phyloP scores from a whole-genome alignment of 345 rosid species.

The Psidium guajava region DNA sequence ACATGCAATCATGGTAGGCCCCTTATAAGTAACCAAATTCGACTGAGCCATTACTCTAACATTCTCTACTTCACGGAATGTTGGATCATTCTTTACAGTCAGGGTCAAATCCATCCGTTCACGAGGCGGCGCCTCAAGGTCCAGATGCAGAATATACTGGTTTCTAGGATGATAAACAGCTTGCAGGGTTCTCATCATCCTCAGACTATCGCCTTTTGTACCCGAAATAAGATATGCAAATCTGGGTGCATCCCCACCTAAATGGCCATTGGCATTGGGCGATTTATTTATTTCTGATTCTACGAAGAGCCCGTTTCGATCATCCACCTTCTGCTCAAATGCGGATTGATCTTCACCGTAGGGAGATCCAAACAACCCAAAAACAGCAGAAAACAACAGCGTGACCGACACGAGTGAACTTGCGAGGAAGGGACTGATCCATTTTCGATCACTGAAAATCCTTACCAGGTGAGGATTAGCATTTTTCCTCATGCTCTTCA shows the following conservation, averaged over 20 bases:
- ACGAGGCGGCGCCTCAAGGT: slow-evolving; percentile 73
- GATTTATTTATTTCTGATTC: slow-evolving; percentile 43
- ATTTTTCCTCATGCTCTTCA: slow-evolving; percentile 36
- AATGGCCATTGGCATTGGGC: slow-evolving; percentile 9
- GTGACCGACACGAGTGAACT: slow-evolving; percentile 54
- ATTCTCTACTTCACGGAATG: slow-evolving; percentile 52
- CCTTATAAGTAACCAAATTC: slow-evolving; percentile 76
- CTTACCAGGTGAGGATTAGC: slow-evolving; percentile 46
- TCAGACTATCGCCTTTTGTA: slow-evolving; percentile 74
- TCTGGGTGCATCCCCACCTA: slow-evolving; percentile 42
- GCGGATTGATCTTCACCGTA: slow-evolving; percentile 30
- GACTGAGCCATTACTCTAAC: slow-evolving; percentile 78
- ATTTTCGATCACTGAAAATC: slow-evolving; percentile 56
- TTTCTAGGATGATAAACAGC: slow-evolving; percentile 84
- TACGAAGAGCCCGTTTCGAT: slow-evolving; percentile 43
- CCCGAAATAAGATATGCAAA: slow-evolving; percentile 83
- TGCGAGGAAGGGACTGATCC: slow-evolving; percentile 62
- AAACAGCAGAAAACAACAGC: slow-evolving; percentile 32
- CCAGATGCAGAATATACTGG: slow-evolving; percentile 78
- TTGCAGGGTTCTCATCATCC: slow-evolving; percentile 78
- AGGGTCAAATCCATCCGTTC: slow-evolving; percentile 56
- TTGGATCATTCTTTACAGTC: slow-evolving; percentile 53
- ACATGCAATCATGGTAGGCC: slow-evolving; percentile 76
- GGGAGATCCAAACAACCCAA: slow-evolving; percentile 24
- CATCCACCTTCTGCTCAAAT: slow-evolving; percentile 30